These are phyloP conservation scores for Lactarius sp. DNA, from an alignment of 768 basidiomycete species.

Conservation along the genomic window DNA sequence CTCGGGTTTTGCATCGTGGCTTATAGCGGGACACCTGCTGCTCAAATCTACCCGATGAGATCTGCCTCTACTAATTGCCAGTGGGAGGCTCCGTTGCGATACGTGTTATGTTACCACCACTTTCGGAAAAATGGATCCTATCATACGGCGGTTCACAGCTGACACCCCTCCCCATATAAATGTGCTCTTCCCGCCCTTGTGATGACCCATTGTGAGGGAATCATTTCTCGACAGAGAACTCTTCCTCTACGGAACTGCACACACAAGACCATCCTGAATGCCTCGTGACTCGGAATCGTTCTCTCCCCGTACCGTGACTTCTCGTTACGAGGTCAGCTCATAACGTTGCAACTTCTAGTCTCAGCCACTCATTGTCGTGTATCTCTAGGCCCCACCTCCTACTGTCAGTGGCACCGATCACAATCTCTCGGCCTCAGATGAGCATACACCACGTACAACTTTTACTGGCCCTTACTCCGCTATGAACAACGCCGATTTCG, in stretches of 20 bases:
- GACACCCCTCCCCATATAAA: too few species aligned
- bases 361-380: background rate
- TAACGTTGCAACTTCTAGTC: background rate
- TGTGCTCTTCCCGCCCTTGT: too few species aligned
- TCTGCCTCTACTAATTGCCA: too few species aligned
- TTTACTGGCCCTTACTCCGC: background rate
- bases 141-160: too few species aligned
- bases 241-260: background rate
- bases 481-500: background rate
- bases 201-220: too few species aligned
- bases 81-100: too few species aligned
- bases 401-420: background rate
- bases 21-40: slow-evolving; percentile 8
- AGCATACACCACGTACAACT: background rate
- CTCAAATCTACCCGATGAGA: slow-evolving; percentile 5
- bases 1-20: slow-evolving; percentile 18
- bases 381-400: background rate
- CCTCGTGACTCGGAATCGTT: background rate
- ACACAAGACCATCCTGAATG: background rate
- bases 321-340: background rate
- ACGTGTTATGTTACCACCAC: too few species aligned
- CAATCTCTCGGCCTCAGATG: background rate
- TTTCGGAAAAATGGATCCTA: too few species aligned
- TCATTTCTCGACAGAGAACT: background rate
- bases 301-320: background rate